Evolutionary conservation across 2,329 filamentous ascomycete species (phyloP).

Genomic region (Pseudopithomyces chartarum): DNA sequence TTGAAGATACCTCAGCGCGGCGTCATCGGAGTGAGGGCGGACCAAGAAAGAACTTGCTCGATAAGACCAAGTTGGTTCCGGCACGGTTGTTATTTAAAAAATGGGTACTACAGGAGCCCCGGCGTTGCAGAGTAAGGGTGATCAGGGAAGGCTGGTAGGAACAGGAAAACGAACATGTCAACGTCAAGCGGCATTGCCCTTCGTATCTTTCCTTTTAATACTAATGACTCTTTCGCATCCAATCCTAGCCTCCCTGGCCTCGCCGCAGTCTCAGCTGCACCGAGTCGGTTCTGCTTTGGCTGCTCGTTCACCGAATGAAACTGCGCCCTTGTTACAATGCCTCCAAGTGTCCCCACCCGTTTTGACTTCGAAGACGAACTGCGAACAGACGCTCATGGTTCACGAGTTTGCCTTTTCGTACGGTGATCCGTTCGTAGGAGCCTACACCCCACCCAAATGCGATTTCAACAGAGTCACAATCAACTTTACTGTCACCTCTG

Average conservation of each 20-base stretch:
- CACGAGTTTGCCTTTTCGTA: conserved; percentile 76
- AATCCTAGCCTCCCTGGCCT: conserved; percentile 24
- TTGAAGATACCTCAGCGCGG: conserved; percentile 35
- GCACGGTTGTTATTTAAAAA: neutral
- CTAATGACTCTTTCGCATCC: conserved; percentile 39
- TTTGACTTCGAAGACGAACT: conserved; percentile 54
- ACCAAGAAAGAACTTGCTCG: conserved; percentile 13
- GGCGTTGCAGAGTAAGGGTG: conserved; percentile 19
- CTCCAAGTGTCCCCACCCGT: conserved; percentile 74
- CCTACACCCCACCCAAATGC: conserved; percentile 70
- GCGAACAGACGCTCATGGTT: conserved; percentile 67
- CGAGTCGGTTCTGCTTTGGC: conserved; percentile 19
- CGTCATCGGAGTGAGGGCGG: conserved; percentile 30
- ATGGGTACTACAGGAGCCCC: conserved; percentile 6
- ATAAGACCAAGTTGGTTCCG: conserved; percentile 13
- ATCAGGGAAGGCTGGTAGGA: conserved; percentile 12
- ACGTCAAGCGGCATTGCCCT: conserved; percentile 19
- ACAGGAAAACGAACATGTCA: conserved; percentile 15
- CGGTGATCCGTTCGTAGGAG: conserved; percentile 71
- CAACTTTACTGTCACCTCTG: conserved; percentile 74
- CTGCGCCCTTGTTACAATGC: conserved; percentile 58
- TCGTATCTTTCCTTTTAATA: conserved; percentile 37
- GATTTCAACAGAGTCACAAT: conserved; percentile 75
- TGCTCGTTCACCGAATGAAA: conserved; percentile 29
- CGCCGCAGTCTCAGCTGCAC: conserved; percentile 20